A percentile compares a stretch with the other conserved stretches of the same genome.
Evolutionary conservation across 169 alveolate genomes (phyloP).

Genomic region (Plasmodium yoelii): DNA sequence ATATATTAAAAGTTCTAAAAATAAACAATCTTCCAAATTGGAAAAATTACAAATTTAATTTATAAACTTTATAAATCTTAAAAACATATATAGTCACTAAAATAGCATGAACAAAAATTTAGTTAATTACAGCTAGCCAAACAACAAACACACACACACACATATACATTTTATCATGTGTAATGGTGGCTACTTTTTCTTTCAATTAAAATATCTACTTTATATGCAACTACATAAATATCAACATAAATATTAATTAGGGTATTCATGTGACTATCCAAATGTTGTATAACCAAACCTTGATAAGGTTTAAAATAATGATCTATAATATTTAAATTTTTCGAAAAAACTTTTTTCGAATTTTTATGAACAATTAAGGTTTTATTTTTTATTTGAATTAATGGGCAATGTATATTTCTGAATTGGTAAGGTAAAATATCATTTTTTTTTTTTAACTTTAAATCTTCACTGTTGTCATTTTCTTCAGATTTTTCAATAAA

Average conservation of each 20-base stretch:
- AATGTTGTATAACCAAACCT: constrained; percentile 59
- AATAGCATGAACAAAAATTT: no score
- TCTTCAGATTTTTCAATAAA: constrained; percentile 7
- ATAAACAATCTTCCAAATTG: no score
- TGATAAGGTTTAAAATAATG: constrained; percentile 49
- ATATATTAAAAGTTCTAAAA: no score
- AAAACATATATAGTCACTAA: no score
- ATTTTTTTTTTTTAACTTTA: constrained; percentile 6
- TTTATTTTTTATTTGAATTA: constrained; percentile 72
- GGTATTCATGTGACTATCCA: constrained; percentile 23
- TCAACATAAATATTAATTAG: constrained; percentile 41
- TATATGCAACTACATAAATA: constrained; percentile 65
- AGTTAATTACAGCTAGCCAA: not conserved
- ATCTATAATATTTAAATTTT: constrained; percentile 54
- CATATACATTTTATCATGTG: constrained; percentile 8
- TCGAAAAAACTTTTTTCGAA: constrained; percentile 41
- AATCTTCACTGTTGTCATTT: not conserved
- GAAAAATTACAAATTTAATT: no score
- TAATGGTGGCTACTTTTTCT: not conserved
- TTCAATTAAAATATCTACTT: constrained; percentile 59
- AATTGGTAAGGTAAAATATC: constrained; percentile 31
- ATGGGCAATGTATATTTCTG: constrained; percentile 53
- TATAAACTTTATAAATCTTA: no score
- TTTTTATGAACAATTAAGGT: constrained; percentile 72
- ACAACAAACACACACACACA: not conserved